Conservation (phyloP, 768 basidiomycete species). For the Boletus subcaerulescens region DNA sequence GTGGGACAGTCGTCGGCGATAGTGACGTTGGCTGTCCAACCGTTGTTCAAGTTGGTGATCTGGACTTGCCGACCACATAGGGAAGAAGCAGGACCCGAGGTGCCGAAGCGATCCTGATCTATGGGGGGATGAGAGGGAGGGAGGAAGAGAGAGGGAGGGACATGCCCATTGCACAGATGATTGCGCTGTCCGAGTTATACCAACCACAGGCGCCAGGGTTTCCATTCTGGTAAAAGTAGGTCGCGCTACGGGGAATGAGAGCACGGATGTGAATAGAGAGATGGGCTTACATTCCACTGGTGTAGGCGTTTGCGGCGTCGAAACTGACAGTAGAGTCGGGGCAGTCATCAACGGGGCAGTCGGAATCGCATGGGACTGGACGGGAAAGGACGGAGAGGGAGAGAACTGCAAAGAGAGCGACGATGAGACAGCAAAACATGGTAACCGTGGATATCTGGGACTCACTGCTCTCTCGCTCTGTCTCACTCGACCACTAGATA, state of each 20-base stretch:
- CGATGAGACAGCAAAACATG: constrained; percentile 37
- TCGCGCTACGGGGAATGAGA: constrained; percentile 42
- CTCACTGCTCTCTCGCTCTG: background rate
- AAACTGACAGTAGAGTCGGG: background rate
- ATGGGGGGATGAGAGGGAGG: constrained; percentile 3
- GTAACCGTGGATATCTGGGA: constrained; percentile 6
- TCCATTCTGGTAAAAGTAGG: constrained; percentile 69
- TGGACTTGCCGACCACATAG: constrained; percentile 65
- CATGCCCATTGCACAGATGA: constrained; percentile 64
- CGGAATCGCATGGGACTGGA: background rate
- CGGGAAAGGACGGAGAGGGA: constrained; percentile 39
- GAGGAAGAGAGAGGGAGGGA: background rate
- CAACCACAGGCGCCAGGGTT: constrained; percentile 78
- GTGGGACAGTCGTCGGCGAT: constrained; percentile 84
- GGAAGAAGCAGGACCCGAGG: constrained; percentile 41
- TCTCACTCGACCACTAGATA: no score
- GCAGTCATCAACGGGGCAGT: background rate
- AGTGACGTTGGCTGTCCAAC: constrained; percentile 52
- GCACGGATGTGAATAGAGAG: background rate
- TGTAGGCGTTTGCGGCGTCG: constrained; percentile 24
- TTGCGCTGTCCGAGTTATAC: constrained; percentile 50
- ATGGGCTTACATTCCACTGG: constrained; percentile 44
- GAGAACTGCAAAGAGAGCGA: constrained; percentile 61
- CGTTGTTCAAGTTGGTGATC: constrained; percentile 59
- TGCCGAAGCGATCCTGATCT: constrained; percentile 55